These are phyloP conservation scores for Termitomyces sp. DNA, from an alignment of 768 basidiomycete genomes.

Conservation along the genomic window DNA sequence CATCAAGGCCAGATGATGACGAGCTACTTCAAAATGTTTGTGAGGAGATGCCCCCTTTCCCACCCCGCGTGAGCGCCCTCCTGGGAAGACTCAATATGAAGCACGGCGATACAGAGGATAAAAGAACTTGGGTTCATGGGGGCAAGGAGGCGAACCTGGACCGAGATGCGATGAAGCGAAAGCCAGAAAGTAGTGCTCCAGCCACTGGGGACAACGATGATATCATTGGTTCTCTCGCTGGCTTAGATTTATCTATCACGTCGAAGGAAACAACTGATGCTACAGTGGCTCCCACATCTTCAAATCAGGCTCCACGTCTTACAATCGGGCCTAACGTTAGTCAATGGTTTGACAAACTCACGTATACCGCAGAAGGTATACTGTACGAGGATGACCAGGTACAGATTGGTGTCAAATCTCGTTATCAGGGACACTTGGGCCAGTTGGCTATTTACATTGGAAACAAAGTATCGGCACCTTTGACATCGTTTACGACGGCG, in stretches of 20 bases:
- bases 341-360: constrained; percentile 86
- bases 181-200: constrained; percentile 35
- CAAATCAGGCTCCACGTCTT: constrained; percentile 48
- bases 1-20: constrained; percentile 83
- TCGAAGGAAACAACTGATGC: constrained; percentile 12
- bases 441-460: constrained; percentile 94
- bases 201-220: constrained; percentile 40
- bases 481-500: constrained; percentile 87
- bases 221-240: constrained; percentile 73
- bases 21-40: constrained; percentile 92
- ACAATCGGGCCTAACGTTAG: constrained; percentile 73
- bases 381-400: constrained; percentile 95
- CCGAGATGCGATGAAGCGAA: constrained; percentile 58
- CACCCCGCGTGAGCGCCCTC: constrained; percentile 89
- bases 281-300: constrained; percentile 13
- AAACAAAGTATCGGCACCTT: constrained; percentile 88
- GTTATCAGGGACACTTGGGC: constrained; percentile 93
- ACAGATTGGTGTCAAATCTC: constrained; percentile 94
- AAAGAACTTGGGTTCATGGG: constrained; percentile 92
- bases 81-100: constrained; percentile 86
- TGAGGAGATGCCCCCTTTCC: constrained; percentile 99
- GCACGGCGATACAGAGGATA: constrained; percentile 91
- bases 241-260: constrained; percentile 65
- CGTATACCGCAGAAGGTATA: constrained; percentile 79
- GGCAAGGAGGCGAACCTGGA: constrained; percentile 92